These are phyloP conservation scores for Stentor coeruleus DNA, from an alignment of 73 alveolate species.

Conservation along the genomic window DNA sequence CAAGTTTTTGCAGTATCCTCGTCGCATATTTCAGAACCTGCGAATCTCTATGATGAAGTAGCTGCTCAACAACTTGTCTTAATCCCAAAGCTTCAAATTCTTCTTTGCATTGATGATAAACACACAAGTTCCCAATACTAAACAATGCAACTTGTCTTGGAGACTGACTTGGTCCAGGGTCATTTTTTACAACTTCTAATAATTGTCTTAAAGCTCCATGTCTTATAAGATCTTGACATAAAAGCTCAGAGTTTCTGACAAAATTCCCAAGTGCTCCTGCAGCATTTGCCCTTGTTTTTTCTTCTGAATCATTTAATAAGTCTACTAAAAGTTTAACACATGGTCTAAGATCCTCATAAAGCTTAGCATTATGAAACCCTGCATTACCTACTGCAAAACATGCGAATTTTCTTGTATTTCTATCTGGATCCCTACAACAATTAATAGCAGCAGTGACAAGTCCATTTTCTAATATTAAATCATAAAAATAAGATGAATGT, in stretches of 20 bases:
- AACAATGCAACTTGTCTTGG: conserved; percentile 95
- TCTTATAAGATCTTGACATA: conserved; percentile 86
- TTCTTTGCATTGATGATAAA: conserved; percentile 78
- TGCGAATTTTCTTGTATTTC: conserved; percentile 96
- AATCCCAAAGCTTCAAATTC: conserved; percentile 90
- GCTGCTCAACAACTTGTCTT: conserved; percentile 75
- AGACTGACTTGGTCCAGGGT: conserved; percentile 78
- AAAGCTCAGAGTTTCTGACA: conserved; percentile 89
- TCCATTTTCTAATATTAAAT: conserved; percentile 80
- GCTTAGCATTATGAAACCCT: conserved; percentile 91
- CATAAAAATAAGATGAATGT: conserved; percentile 95
- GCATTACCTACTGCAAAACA: conserved; percentile 99
- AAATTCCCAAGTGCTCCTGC: conserved; percentile 99
- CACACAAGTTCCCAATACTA: conserved; percentile 95
- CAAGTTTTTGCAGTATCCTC: conserved; percentile 64
- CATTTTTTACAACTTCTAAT: conserved; percentile 83
- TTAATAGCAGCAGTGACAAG: conserved; percentile 88
- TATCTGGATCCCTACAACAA: conserved; percentile 94
- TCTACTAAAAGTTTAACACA: conserved; percentile 93
- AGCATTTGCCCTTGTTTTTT: conserved; percentile 98
- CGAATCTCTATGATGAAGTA: conserved; percentile 47
- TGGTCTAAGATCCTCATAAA: conserved; percentile 94
- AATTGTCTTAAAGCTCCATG: conserved; percentile 89
- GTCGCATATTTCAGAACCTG: conserved; percentile 68
- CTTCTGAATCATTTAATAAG: conserved; percentile 91